Conservation (phyloP, 192 early-diverging fungal genomes). For the Entophlyctis helioformis region DNA sequence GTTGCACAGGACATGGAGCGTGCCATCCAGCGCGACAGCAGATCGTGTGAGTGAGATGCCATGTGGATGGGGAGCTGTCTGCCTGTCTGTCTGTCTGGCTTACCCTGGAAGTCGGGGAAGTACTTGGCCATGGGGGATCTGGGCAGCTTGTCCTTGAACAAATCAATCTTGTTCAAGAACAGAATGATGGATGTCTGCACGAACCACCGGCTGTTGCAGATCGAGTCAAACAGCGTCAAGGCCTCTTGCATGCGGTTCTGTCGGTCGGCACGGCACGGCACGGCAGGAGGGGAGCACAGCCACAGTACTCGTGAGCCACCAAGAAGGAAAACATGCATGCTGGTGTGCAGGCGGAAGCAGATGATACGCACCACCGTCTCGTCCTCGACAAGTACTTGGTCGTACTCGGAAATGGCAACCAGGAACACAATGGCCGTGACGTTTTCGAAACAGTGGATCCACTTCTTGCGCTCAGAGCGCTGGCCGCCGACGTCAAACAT, state of each 20-base stretch:
- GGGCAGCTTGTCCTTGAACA: slow-evolving; percentile 83
- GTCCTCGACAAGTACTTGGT: slow-evolving; percentile 91
- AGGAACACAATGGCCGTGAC: slow-evolving; percentile 92
- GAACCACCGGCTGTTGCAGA: slow-evolving; percentile 97
- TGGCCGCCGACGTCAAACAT: slow-evolving; percentile 99
- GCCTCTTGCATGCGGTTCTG: slow-evolving; percentile 94
- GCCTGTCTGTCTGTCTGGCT: too few species aligned
- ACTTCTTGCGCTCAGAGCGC: slow-evolving; percentile 96
- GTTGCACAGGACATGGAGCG: too few species aligned
- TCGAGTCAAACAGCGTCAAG: slow-evolving; percentile 91
- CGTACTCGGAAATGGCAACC: slow-evolving; percentile 91
- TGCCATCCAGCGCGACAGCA: too few species aligned
- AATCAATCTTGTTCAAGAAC: slow-evolving; percentile 98
- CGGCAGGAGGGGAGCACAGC: too few species aligned
- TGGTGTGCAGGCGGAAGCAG: slow-evolving; percentile 79
- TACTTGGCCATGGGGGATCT: slow-evolving; percentile 72
- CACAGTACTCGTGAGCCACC: too few species aligned
- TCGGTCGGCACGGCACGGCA: slow-evolving; percentile 83
- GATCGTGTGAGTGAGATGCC: too few species aligned
- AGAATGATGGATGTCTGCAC: slow-evolving; percentile 95
- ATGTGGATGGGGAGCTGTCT: too few species aligned
- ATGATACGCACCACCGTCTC: slow-evolving; percentile 77
- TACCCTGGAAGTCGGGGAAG: slow-evolving; percentile 79
- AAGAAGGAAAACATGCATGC: too few species aligned
- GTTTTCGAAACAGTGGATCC: slow-evolving; percentile 98